Evolutionary conservation across 2,329 filamentous ascomycete species (phyloP).

Genomic region (Clonostachys chloroleuca): DNA sequence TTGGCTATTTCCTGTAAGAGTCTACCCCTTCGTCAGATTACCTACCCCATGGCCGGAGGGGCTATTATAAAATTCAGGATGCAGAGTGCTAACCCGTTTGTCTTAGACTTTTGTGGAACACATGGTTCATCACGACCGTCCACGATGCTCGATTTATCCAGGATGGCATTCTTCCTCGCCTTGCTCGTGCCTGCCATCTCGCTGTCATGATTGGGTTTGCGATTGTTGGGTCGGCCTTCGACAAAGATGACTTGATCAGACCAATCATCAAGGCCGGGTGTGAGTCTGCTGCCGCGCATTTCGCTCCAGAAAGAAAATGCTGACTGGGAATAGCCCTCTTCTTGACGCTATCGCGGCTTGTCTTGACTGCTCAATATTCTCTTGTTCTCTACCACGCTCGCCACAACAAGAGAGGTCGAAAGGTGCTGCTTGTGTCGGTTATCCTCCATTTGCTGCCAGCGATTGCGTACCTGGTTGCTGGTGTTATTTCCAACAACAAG

Average conservation of each 20-base stretch:
- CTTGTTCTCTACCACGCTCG: slow-evolving; percentile 37
- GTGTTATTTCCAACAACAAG: slow-evolving; percentile 27
- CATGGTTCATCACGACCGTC: slow-evolving; percentile 60
- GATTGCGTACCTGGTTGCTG: slow-evolving; percentile 33
- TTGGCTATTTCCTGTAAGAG: slow-evolving; percentile 20
- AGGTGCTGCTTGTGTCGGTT: slow-evolving; percentile 28
- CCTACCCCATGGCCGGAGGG: too few relatives aligned
- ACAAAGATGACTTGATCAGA: slow-evolving; percentile 27
- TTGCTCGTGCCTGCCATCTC: slow-evolving; percentile 54
- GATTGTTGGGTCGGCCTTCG: slow-evolving; percentile 47
- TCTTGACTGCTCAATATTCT: slow-evolving; percentile 48
- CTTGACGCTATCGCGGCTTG: slow-evolving; percentile 45
- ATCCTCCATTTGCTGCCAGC: slow-evolving; percentile 24
- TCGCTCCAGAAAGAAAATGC: not conserved
- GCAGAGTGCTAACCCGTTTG: too few relatives aligned
- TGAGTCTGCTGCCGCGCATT: slow-evolving; percentile 3
- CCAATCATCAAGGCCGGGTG: slow-evolving; percentile 34
- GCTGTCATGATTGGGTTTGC: slow-evolving; percentile 63
- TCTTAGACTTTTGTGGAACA: slow-evolving; percentile 57
- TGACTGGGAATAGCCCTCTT: slow-evolving; percentile 26
- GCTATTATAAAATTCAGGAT: too few relatives aligned
- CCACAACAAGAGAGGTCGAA: slow-evolving; percentile 26
- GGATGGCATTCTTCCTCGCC: slow-evolving; percentile 52
- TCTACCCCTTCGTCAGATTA: too few relatives aligned
- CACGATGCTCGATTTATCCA: slow-evolving; percentile 63